phyloP scores from a whole-genome alignment of 192 early-diverging fungal species.

The Gonapodya sp. region DNA sequence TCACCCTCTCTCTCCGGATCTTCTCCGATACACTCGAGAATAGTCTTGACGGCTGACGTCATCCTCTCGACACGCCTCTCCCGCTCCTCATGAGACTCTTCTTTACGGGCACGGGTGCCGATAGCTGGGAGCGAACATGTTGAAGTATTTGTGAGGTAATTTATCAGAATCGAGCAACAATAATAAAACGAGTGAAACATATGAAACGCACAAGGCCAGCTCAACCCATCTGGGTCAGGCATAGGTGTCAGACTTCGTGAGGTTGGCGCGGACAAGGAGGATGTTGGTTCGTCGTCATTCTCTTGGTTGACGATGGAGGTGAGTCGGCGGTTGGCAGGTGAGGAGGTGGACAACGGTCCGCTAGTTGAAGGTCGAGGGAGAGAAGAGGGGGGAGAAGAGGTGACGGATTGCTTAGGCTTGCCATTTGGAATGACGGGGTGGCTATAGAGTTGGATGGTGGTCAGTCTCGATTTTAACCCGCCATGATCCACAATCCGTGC shows the following conservation, averaged over 20 bases:
- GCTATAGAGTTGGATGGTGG: too few species aligned
- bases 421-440: too few species aligned
- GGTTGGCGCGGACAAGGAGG: too few species aligned
- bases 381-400: too few species aligned
- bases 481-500: too few species aligned
- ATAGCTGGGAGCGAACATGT: slow-evolving; percentile 36
- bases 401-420: too few species aligned
- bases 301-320: too few species aligned
- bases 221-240: slow-evolving; percentile 57
- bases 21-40: slow-evolving; percentile 90
- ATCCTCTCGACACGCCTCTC: slow-evolving; percentile 64
- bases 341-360: too few species aligned
- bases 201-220: slow-evolving; percentile 68
- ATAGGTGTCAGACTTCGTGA: not conserved
- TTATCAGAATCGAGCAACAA: not conserved
- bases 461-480: too few species aligned
- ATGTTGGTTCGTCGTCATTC: too few species aligned
- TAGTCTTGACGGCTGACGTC: slow-evolving; percentile 71
- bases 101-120: slow-evolving; percentile 67
- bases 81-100: slow-evolving; percentile 68
- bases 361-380: too few species aligned
- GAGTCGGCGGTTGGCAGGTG: too few species aligned
- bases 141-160: slow-evolving; percentile 34
- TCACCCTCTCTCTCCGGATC: slow-evolving; percentile 78
- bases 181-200: not conserved